phyloP scores from a whole-genome alignment of 2,329 filamentous ascomycete species.

The Hymenoscyphus infarciens region DNA sequence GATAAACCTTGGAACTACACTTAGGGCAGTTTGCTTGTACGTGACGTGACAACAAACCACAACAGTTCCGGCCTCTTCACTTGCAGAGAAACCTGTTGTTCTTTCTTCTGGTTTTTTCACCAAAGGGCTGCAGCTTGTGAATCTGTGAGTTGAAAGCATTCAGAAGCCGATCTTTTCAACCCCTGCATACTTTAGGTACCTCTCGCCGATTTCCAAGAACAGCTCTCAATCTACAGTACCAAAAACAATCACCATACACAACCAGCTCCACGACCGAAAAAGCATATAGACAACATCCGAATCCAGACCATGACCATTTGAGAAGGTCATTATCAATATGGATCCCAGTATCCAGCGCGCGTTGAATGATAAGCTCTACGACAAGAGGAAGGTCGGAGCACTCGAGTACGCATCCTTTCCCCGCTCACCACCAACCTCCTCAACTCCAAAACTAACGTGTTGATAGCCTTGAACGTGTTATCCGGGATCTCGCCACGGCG shows the following conservation, averaged over 20 bases:
- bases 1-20: conserved; percentile 1
- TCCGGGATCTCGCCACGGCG: conserved; percentile 74
- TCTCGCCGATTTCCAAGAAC: not conserved
- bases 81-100: not conserved
- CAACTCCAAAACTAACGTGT: conserved; percentile 12
- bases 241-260: not conserved
- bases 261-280: not conserved
- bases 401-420: conserved; percentile 67
- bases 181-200: not conserved
- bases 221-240: not conserved
- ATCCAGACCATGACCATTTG: not conserved
- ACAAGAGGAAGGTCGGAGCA: conserved; percentile 94
- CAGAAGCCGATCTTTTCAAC: not conserved
- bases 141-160: not conserved
- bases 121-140: not conserved
- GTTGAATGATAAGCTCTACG: conserved; percentile 97
- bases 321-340: conserved; percentile 52
- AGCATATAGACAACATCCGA: not conserved
- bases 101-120: not conserved
- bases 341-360: conserved; percentile 85
- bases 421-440: not conserved
- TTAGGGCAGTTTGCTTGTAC: not conserved
- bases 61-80: not conserved
- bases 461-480: conserved; percentile 77
- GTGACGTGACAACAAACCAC: not conserved